Base-by-base conservation (phyloP, 768 basidiomycete species). In the Pleurotus djamor region DNA sequence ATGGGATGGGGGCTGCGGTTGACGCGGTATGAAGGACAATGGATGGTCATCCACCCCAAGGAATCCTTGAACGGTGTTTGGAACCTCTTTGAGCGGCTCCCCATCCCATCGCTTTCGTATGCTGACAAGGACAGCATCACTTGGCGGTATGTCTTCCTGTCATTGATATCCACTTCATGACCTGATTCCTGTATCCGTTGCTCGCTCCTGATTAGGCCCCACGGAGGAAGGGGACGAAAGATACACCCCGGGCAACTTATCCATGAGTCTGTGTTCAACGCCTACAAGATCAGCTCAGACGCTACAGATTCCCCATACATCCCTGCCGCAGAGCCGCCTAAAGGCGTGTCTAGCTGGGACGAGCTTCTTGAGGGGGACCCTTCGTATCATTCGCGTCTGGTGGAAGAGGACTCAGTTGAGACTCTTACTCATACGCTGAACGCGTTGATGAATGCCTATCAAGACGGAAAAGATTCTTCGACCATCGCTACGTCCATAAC, bases 271-370 rank as follows among this genome's bases (percentile, higher is more conserved):
- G 60, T 60, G 21, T 28, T 28, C 21, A 28, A 28, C 3, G 21
- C 21, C 21, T 28, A 28, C 21, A 28, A 33, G 9, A 8, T 48
- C 48, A 14, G 17, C 78, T 28, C 21, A 28, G 21, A 28, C 21
- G 21, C 21, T 28, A 28, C 21, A 3, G 21, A 28, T 28, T 28
- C 21, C 21, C 21, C 21, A 3, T 28, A 28, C 21, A 28, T 28
- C 21, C 21, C 21, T 28, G 21, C 21, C 21, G 21, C 21, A 28
- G 21, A 28, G 1, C 21, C 21, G 3, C 21, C 21, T 28, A 28
- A 28, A 28, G 21, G 21, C 21, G 21, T 28, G 21, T 28, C 21
- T 3, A 28, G 21, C 21, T 28, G 21, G 21, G 21, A 28, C 3
- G 21, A 28, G 3, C 21, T 28, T 28, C 21, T 28, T 28, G 21